phyloP scores from a whole-genome alignment of 352 stramenopile species.

The Phytophthora citrophthora region DNA sequence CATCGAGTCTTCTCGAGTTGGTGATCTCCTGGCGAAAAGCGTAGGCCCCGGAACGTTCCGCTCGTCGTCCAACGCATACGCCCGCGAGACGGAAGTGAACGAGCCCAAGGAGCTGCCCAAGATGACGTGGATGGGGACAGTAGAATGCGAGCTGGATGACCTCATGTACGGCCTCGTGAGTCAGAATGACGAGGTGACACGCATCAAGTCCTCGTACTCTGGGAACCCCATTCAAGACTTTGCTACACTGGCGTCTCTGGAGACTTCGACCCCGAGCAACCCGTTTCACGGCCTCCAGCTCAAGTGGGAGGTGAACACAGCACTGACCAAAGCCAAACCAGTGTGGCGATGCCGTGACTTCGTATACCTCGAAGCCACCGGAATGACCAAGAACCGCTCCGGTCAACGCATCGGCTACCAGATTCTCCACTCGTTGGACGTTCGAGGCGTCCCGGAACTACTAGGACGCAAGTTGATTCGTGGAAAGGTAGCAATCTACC shows the following conservation, averaged over 20 bases:
- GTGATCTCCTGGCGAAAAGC: conserved; percentile 17
- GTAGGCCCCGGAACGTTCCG: conserved; percentile 8
- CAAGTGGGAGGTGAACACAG: conserved; percentile 33
- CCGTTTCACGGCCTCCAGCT: conserved; percentile 38
- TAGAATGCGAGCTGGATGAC: conserved; percentile 40
- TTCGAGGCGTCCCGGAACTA: conserved; percentile 41
- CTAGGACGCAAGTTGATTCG: conserved; percentile 37
- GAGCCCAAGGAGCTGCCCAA: conserved; percentile 22
- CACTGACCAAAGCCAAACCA: conserved; percentile 26
- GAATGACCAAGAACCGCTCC: conserved; percentile 29
- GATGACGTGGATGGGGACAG: conserved; percentile 36
- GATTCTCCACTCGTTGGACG: conserved; percentile 54
- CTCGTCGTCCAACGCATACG: conserved; percentile 5
- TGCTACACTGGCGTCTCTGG: conserved; percentile 27
- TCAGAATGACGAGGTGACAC: conserved; percentile 35
- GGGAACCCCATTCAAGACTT: conserved; percentile 35
- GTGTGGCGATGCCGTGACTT: conserved; percentile 50
- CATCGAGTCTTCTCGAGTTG: conserved; percentile 23
- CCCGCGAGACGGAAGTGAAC: neutral
- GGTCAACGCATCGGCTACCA: conserved; percentile 51
- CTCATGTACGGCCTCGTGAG: conserved; percentile 45
- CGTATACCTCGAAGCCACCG: conserved; percentile 49
- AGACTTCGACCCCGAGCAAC: conserved; percentile 22
- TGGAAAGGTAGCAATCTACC: conserved; percentile 33
- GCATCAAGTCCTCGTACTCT: conserved; percentile 39